Base-by-base conservation (phyloP, 371 early-diverging fungal genomes). In the Mucor velutinosus region DNA sequence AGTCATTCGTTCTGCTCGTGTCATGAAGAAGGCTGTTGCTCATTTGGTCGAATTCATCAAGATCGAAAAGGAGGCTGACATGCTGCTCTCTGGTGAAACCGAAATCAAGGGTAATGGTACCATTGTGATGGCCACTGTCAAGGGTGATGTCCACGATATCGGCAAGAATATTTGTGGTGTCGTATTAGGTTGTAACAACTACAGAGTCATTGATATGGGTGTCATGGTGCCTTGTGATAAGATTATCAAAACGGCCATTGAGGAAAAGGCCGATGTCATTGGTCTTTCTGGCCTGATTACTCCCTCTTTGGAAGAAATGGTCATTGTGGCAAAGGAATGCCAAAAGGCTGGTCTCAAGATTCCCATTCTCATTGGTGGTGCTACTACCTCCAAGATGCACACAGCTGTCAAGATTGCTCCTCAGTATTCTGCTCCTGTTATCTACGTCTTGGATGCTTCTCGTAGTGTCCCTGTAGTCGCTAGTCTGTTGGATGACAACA, bases 381-480 rank as follows among this genome's bases (percentile, higher is more conserved):
- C 97, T 2, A 97, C 97, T 1, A 97, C 97, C 4, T 92, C 93
- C 70, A 95, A 95, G 79, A 94, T 94, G 76, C 97, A 97, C 75
- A 96, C 96, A 0, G 96, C 97, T 11, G 97, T 97, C 58, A 97
- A 97, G 79, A 95, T 97, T 68, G 90, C 94, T 0, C 97, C 97
- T 25, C 88, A 93, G 37, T 94, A 94, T 75, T 71, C 78, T 6
- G 62, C 76, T 25, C 92, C 94, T 0, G 91, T 82, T 5, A 82
- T 94, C 21, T 91, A 94, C 55, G 88, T 89, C 1, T 75, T 94
- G 58, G 94, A 94, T 76, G 94, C 94, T 7, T 93, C 94, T 65
- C 88, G 92, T 66, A 86, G 87, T 64, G 92, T 93, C 1, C 91
- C 91, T 43, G 92, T 92, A 0, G 95, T 93, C 8, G 92, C 94